Evolutionary conservation across 1,284 basidiomycete species (phyloP), one percentile per base, ranked within the genome.

Genomic region (Trametes polyzona): DNA sequence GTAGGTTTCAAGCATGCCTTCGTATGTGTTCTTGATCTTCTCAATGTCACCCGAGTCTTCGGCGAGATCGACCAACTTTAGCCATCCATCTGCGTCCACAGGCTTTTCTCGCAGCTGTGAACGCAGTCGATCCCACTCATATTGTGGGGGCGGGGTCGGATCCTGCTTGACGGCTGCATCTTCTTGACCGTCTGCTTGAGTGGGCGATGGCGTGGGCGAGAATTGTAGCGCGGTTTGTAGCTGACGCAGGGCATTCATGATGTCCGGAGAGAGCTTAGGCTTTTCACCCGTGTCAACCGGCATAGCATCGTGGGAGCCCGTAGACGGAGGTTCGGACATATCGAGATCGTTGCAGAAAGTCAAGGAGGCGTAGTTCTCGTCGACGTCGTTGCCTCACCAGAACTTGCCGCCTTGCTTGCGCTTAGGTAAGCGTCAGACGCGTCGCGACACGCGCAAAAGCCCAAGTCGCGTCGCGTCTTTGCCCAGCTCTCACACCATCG

Each of bases 1-100:
- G 69, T 90, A 94, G 51, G 84, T 82, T 61, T 84, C 80, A 56
- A 95, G 78, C 64, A 93, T 78, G 41, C 82, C 84, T 67, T 93
- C 89, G 73, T 90, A 93, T 2, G 86, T 80, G 52, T 82, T 77
- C 61, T 87, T 83, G 57, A 90, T 83, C 67, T 81, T 84, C 42
- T 88, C 82, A 61, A 88, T 77, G 62, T 92, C 85, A 37, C 83
- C 84, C 19, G 83, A 84, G 37, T 79, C 75, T 72, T 90, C 86
- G 35, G 88, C 89, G 44, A 86, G 71, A 29, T 83, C 80, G 55
- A 93, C 76, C 7, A 92, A 75, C 62, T 78, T 81, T 67, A 86
- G 76, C 89, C 90, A 93, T 10, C 79, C 78, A 50, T 86, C 83
- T 23, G 84, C 82, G 65, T 90, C 83, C 67, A 86, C 79, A 19